Evolutionary conservation across 768 basidiomycete species (phyloP).

Genomic region (Russula earlei): DNA sequence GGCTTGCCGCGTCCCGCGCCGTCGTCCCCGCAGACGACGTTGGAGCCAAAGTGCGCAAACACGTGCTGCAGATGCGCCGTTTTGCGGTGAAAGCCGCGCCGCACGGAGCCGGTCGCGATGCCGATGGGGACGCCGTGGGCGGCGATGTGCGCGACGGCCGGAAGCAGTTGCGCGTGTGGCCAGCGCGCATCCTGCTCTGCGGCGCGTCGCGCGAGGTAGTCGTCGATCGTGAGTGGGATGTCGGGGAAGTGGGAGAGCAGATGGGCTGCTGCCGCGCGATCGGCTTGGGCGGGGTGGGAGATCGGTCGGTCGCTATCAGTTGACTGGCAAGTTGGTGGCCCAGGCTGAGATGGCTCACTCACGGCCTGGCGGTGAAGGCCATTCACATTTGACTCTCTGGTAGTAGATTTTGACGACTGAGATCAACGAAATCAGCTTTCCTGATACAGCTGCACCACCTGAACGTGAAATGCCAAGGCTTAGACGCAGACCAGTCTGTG

Average conservation of each 20-base stretch:
- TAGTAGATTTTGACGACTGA: too few relatives aligned
- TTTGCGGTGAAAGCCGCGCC: constrained; percentile 60
- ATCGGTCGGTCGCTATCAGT: neutral
- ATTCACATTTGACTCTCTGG: too few relatives aligned
- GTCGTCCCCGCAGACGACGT: constrained; percentile 69
- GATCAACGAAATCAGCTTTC: too few relatives aligned
- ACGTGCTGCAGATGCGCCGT: constrained; percentile 47
- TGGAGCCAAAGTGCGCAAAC: constrained; percentile 55
- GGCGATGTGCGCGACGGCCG: constrained; percentile 65
- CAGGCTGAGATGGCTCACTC: too few relatives aligned
- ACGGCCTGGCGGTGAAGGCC: too few relatives aligned
- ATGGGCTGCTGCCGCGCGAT: constrained; percentile 51
- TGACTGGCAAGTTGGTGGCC: too few relatives aligned
- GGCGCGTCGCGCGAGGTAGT: constrained; percentile 50
- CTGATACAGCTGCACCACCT: too few relatives aligned
- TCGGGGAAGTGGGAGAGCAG: constrained; percentile 72
- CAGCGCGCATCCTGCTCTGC: constrained; percentile 52
- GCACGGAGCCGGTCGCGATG: constrained; percentile 67
- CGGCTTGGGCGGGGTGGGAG: constrained; percentile 37
- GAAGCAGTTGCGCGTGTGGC: constrained; percentile 63
- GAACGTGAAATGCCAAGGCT: too few relatives aligned
- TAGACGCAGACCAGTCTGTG: too few relatives aligned
- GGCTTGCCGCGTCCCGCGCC: constrained; percentile 56
- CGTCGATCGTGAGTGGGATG: constrained; percentile 52
- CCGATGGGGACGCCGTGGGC: constrained; percentile 64